Evolutionary conservation across 495 filamentous ascomycete genomes (phyloP), one percentile per base, ranked within the genome.

Genomic region (Lepidopterella palustris): DNA sequence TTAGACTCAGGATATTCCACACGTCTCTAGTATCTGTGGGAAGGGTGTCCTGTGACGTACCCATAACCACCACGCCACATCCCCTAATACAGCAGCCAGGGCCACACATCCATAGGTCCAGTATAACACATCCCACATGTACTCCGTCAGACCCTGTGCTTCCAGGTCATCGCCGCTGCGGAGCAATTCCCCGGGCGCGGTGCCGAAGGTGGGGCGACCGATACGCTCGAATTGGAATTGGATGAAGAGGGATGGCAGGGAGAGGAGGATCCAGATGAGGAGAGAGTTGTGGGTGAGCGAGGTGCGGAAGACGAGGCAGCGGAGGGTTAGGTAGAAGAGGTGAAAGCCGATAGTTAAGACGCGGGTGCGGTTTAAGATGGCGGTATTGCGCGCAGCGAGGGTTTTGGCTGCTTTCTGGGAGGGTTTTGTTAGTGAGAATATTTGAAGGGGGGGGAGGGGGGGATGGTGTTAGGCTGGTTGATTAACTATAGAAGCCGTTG

Each of bases 101-200:
- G 62, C 73, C 72, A 62, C 68, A 72, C 73, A 83, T 68, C 23
- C 82, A 82, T 69, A 73, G 29, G 84, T 82, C 75, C 93, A 91
- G 79, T 96, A 97, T 31, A 97, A 77, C 25, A 96, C 80, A 76
- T 98, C 93, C 80, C 92, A 97, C 87, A 97, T 88, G 74, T 92
- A 98, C 73, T 98, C 93, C 6, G 91, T 97, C 72, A 98, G 75
- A 0, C 93, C 93, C 25, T 87, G 82, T 0, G 90, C 89, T 26
- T 88, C 85, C 24, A 98, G 80, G 71, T 97, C 93, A 71, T 97
- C 92, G 18, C 93, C 93, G 0, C 86, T 78, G 13, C 78, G 82
- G 62, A 82, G 83, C 42, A 97, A 75, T 2, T 84, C 82, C 20
- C 13, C 27, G 67, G 83, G 85, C 11, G 69, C 69, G 3, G 80